These are phyloP conservation scores for Abrus pulchellus DNA, from an alignment of 306 rosid genomes.

Conservation along the genomic window DNA sequence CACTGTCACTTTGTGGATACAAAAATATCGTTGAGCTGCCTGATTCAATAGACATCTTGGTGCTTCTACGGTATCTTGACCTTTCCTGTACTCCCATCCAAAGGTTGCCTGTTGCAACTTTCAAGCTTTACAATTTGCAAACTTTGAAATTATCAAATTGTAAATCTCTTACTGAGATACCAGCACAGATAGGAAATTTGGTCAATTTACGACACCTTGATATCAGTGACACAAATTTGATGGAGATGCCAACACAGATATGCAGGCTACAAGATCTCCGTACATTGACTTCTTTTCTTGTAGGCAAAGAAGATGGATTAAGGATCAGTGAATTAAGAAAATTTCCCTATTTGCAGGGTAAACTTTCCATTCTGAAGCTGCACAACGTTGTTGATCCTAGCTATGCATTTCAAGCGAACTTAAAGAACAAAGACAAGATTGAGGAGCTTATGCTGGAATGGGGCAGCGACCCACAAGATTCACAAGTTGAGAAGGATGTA, in stretches of 20 bases:
- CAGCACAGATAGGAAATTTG: background rate
- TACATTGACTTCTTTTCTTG: background rate
- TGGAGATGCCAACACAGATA: constrained; percentile 19
- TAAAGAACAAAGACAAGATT: constrained; percentile 10
- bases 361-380: constrained; percentile 19
- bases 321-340: constrained; percentile 7
- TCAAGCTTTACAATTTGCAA: constrained; percentile 31
- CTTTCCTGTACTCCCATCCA: background rate
- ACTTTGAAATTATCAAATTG: constrained; percentile 21
- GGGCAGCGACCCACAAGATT: background rate
- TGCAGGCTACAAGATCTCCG: background rate
- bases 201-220: constrained; percentile 5
- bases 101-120: background rate
- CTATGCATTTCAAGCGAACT: background rate
- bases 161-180: constrained; percentile 4
- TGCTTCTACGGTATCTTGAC: constrained; percentile 24
- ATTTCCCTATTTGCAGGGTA: constrained; percentile 8
- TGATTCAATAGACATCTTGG: constrained; percentile 4
- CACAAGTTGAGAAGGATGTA: background rate
- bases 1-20: background rate
- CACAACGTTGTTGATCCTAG: constrained; percentile 10
- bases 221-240: background rate
- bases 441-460: constrained; percentile 19
- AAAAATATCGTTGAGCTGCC: constrained; percentile 12
- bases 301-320: constrained; percentile 17